These are phyloP conservation scores for Rutstroemia sp. DNA, from an alignment of 2,329 filamentous ascomycete species.

Conservation along the genomic window DNA sequence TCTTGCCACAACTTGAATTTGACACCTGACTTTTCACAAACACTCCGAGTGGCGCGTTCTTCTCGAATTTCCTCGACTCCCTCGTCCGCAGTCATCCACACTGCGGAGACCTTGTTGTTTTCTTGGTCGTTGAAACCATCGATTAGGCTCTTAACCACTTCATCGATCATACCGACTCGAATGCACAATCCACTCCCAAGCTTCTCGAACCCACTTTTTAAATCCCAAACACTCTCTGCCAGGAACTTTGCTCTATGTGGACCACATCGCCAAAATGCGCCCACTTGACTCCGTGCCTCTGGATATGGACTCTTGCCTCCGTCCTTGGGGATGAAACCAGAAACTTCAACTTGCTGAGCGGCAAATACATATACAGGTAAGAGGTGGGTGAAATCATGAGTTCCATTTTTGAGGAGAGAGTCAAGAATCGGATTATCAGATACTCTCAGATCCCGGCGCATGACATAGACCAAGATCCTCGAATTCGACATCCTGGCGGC, in stretches of 20 bases:
- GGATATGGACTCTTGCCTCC: slow-evolving; percentile 53
- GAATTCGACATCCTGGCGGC: slow-evolving; percentile 28
- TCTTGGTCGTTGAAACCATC: slow-evolving; percentile 35
- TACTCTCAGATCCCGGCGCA: slow-evolving; percentile 66
- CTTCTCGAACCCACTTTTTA: slow-evolving; percentile 54
- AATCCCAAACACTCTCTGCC: slow-evolving; percentile 64
- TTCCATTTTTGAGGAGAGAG: slow-evolving; percentile 39
- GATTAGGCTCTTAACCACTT: slow-evolving; percentile 53
- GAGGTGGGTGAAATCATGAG: slow-evolving; percentile 57
- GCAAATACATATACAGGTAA: slow-evolving; percentile 65
- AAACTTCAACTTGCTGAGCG: slow-evolving; percentile 65
- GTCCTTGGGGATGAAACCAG: slow-evolving; percentile 55
- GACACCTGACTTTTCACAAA: slow-evolving; percentile 45
- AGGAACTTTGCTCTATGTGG: slow-evolving; percentile 65
- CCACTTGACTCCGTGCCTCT: slow-evolving; percentile 57
- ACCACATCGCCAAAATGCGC: slow-evolving; percentile 66
- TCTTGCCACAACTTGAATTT: slow-evolving; percentile 62
- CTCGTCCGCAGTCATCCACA: slow-evolving; percentile 71
- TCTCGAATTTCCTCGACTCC: slow-evolving; percentile 62
- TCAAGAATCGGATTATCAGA: slow-evolving; percentile 70
- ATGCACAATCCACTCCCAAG: slow-evolving; percentile 55
- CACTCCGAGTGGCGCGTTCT: slow-evolving; percentile 45
- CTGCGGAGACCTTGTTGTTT: slow-evolving; percentile 43
- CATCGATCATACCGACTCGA: slow-evolving; percentile 52
- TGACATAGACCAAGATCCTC: slow-evolving; percentile 60